These are phyloP conservation scores for Arachis monticola DNA, from an alignment of 331 rosid genomes.

Conservation along the genomic window DNA sequence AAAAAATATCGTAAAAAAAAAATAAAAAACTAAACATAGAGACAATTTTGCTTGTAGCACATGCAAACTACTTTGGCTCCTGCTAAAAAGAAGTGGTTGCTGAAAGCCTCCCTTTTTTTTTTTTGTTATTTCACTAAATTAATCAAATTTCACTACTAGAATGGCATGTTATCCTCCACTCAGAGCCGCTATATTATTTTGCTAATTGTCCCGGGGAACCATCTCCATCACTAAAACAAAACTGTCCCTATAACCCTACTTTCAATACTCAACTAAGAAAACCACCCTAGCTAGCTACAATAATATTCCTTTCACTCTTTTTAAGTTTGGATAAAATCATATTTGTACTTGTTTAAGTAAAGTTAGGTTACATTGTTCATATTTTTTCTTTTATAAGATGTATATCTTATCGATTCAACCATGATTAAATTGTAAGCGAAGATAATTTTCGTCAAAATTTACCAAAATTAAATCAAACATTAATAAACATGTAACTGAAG, in stretches of 20 bases:
- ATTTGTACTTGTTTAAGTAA: no score
- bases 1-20: no score
- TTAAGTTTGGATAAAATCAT: no score
- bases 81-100: constrained; percentile 43
- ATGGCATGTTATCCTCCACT: constrained; percentile 70
- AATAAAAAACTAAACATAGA: neutral
- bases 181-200: constrained; percentile 22
- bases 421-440: no score
- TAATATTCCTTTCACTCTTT: constrained; percentile 34
- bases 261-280: constrained; percentile 42
- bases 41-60: constrained; percentile 50
- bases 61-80: constrained; percentile 54
- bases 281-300: constrained; percentile 33
- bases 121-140: constrained; percentile 13
- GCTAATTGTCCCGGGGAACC: constrained; percentile 33
- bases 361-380: no score
- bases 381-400: no score
- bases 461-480: no score
- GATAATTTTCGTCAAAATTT: no score
- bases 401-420: no score
- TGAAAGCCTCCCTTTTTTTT: constrained; percentile 39
- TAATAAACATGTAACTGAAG: no score
- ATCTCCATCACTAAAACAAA: constrained; percentile 37
- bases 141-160: constrained; percentile 36
- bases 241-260: constrained; percentile 33